A percentile compares a stretch with the other conserved stretches of the same genome.
These are phyloP conservation scores for Epichloe gansuensis DNA, from an alignment of 2,329 filamentous ascomycete genomes.

Conservation along the genomic window DNA sequence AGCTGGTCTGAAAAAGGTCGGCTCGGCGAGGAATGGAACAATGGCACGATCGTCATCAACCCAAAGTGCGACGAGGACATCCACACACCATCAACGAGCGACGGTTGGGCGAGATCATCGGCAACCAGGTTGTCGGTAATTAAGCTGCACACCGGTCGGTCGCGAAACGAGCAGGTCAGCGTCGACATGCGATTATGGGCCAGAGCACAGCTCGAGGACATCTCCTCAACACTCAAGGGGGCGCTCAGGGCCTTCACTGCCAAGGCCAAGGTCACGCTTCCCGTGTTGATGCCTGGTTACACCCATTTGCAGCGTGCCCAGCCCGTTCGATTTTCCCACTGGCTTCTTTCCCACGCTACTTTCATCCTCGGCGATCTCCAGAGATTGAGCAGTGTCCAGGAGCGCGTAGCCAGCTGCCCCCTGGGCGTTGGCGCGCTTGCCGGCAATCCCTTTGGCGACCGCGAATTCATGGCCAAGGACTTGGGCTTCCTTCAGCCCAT, in stretches of 20 bases:
- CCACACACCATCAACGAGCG: conserved; percentile 46
- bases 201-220: conserved; percentile 14
- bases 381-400: conserved; percentile 12
- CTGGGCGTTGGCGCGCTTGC: conserved; percentile 17
- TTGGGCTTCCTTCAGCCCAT: conserved; percentile 59
- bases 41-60: conserved; percentile 15
- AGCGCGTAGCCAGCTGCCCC: conserved; percentile 15
- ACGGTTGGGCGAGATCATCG: conserved; percentile 53
- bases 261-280: neutral
- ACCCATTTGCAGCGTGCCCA: conserved; percentile 16
- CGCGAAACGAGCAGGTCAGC: conserved; percentile 62
- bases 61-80: conserved; percentile 21
- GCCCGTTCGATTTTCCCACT: conserved; percentile 14
- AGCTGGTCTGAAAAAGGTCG: neutral
- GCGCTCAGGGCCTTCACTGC: neutral
- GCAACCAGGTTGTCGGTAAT: conserved; percentile 23
- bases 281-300: conserved; percentile 17
- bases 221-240: conserved; percentile 3
- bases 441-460: conserved; percentile 17
- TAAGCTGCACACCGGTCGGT: conserved; percentile 58
- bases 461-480: conserved; percentile 36
- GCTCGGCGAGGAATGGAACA: conserved; percentile 14
- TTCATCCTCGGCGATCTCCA: conserved; percentile 15
- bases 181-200: conserved; percentile 61
- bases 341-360: conserved; percentile 14